Evolutionary conservation across 169 alveolate genomes (phyloP).

Genomic region (Plasmodium malariae): DNA sequence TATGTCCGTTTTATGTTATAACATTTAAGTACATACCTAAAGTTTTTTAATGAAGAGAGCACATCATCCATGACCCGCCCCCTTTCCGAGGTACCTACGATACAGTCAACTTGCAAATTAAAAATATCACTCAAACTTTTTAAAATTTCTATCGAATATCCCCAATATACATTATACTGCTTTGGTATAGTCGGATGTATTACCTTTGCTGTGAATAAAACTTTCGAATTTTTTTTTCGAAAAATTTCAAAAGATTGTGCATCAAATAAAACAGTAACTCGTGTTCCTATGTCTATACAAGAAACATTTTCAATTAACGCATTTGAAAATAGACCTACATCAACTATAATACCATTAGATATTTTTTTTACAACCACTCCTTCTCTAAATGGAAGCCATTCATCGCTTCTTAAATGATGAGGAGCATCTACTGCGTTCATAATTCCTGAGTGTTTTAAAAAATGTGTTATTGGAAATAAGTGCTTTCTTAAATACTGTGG

Average conservation of each 20-base stretch:
- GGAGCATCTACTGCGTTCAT: constrained; percentile 99
- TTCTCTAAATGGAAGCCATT: constrained; percentile 93
- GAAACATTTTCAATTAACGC: constrained; percentile 79
- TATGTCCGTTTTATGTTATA: no score
- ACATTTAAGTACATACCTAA: no score
- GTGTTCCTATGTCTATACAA: constrained; percentile 61
- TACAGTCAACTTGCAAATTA: constrained; percentile 35
- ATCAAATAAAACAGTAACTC: constrained; percentile 75
- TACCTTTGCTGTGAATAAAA: constrained; percentile 57
- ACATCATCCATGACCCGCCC: constrained; percentile 14
- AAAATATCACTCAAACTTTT: constrained; percentile 53
- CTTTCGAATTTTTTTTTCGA: constrained; percentile 35
- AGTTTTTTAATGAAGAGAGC: not conserved
- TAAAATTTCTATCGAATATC: constrained; percentile 57
- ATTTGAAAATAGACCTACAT: constrained; percentile 86
- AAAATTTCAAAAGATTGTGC: constrained; percentile 18
- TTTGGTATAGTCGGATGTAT: constrained; percentile 59
- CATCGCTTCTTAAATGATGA: constrained; percentile 96
- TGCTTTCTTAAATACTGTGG: constrained; percentile 97
- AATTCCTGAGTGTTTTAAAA: constrained; percentile 95
- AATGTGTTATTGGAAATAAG: constrained; percentile 88
- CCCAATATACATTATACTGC: constrained; percentile 60
- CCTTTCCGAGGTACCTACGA: constrained; percentile 70
- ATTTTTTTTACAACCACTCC: constrained; percentile 54
- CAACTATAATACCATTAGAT: constrained; percentile 67